A percentile compares a stretch with the other conserved stretches of the same genome.
Evolutionary conservation across 768 basidiomycete genomes (phyloP).

Genomic region (Lactarius psammicola): DNA sequence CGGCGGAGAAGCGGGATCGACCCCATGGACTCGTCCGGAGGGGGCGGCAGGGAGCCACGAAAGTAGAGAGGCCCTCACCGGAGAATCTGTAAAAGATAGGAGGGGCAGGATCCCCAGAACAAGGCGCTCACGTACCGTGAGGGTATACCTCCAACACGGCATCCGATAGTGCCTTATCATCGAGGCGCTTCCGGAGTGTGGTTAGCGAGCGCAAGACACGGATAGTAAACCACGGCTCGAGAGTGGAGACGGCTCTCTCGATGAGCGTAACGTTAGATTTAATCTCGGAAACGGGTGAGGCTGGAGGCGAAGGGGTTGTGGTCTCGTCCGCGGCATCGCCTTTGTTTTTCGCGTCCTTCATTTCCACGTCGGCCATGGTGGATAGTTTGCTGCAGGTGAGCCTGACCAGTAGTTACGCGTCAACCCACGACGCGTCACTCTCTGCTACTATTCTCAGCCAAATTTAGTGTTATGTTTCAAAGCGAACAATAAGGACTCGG

Average conservation of each 20-base stretch:
- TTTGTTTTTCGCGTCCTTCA: slow-evolving; percentile 55
- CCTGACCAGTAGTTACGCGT: slow-evolving; percentile 22
- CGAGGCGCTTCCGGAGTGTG: slow-evolving; percentile 72
- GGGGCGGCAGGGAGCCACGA: slow-evolving; percentile 61
- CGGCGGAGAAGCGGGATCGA: slow-evolving; percentile 50
- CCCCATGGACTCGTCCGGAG: slow-evolving; percentile 61
- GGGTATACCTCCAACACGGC: slow-evolving; percentile 71
- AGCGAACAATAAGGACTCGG: slow-evolving; percentile 19
- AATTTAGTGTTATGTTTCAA: neutral
- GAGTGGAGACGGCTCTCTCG: slow-evolving; percentile 72
- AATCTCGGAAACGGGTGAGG: slow-evolving; percentile 71
- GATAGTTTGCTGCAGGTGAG: slow-evolving; percentile 8
- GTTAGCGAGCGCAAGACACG: slow-evolving; percentile 83
- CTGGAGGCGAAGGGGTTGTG: slow-evolving; percentile 39
- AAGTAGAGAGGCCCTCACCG: slow-evolving; percentile 56
- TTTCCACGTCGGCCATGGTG: slow-evolving; percentile 67
- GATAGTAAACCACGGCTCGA: slow-evolving; percentile 92
- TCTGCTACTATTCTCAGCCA: neutral
- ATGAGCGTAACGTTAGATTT: slow-evolving; percentile 76
- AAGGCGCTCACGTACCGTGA: slow-evolving; percentile 48
- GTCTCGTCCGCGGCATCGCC: slow-evolving; percentile 41
- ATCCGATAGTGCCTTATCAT: slow-evolving; percentile 58
- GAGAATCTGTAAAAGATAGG: slow-evolving; percentile 45
- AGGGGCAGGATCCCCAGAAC: neutral
- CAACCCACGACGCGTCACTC: slow-evolving; percentile 19